Conservation (phyloP, 192 early-diverging fungal genomes). For the Gamsiella multidivaricata region DNA sequence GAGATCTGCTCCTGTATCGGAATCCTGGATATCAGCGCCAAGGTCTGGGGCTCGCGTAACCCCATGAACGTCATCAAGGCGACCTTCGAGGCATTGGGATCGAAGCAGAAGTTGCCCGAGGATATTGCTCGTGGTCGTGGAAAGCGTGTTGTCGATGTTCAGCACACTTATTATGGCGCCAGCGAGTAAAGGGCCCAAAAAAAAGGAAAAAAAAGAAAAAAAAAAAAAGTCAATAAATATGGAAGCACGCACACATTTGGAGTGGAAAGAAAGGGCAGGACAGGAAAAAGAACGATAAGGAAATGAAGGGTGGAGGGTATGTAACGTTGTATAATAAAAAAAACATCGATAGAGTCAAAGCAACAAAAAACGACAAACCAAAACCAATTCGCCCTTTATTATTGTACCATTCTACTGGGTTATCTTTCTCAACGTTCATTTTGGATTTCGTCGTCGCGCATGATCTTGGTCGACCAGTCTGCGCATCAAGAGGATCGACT, state of each 20-base stretch:
- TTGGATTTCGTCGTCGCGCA: no score
- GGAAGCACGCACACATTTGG: no score
- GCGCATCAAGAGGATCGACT: constrained; percentile 24
- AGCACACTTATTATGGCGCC: constrained; percentile 82
- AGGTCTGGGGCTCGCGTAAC: constrained; percentile 92
- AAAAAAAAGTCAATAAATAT: background rate
- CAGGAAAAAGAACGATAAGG: background rate
- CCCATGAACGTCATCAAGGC: constrained; percentile 99
- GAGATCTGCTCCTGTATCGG: constrained; percentile 95
- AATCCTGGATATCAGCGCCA: constrained; percentile 90
- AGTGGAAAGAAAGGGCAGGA: background rate
- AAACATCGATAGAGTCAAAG: no score
- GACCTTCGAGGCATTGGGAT: constrained; percentile 87
- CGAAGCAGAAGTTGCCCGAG: constrained; percentile 79
- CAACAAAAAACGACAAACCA: no score
- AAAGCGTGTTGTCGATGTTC: constrained; percentile 89
- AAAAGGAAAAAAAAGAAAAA: constrained; percentile 3
- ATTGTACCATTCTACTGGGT: no score
- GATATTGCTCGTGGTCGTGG: constrained; percentile 92
- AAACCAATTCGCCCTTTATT: no score
- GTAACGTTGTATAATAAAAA: no score
- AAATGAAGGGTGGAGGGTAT: constrained; percentile 2
- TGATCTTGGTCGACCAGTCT: background rate
- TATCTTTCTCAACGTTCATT: no score
- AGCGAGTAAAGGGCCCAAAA: constrained; percentile 38